phyloP scores from a whole-genome alignment of 306 rosid species.

The Trifolium repens region DNA sequence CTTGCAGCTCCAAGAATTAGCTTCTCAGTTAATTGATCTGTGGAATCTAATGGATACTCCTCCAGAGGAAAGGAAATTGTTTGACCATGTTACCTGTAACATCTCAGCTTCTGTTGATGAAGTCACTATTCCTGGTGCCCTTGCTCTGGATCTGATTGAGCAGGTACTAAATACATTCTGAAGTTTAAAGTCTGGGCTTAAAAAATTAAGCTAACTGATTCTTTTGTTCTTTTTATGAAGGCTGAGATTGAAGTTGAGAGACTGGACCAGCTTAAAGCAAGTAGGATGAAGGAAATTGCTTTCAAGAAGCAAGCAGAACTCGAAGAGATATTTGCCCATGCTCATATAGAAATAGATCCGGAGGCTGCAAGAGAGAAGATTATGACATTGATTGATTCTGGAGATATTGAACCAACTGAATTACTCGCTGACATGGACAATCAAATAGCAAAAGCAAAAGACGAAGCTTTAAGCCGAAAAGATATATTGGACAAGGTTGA shows the following conservation, averaged over 20 bases:
- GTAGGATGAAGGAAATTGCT: slow-evolving; percentile 99
- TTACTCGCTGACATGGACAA: slow-evolving; percentile 94
- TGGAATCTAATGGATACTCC: slow-evolving; percentile 99
- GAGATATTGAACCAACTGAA: slow-evolving; percentile 82
- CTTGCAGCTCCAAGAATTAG: slow-evolving; percentile 92
- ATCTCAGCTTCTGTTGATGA: slow-evolving; percentile 96
- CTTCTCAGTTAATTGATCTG: slow-evolving; percentile 86
- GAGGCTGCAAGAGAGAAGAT: slow-evolving; percentile 93
- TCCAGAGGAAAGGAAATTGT: slow-evolving; percentile 79
- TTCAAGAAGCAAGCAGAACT: slow-evolving; percentile 95
- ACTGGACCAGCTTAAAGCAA: slow-evolving; percentile 93
- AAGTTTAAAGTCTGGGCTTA: slow-evolving; percentile 34
- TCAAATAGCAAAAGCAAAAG: slow-evolving; percentile 88
- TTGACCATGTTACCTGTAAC: slow-evolving; percentile 96
- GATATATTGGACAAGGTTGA: slow-evolving; percentile 99
- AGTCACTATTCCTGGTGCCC: slow-evolving; percentile 96
- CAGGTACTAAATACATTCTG: slow-evolving; percentile 57
- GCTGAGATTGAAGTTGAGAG: slow-evolving; percentile 99
- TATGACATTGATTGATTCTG: slow-evolving; percentile 84
- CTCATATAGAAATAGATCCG: slow-evolving; percentile 86
- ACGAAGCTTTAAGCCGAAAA: slow-evolving; percentile 92
- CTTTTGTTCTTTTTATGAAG: slow-evolving; percentile 49
- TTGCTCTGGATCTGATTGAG: slow-evolving; percentile 89
- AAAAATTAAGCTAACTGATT: slow-evolving; percentile 24
- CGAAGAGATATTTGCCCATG: slow-evolving; percentile 80